Base-by-base conservation (phyloP, 768 basidiomycete genomes). In the Pleurotus tuoliensis region DNA sequence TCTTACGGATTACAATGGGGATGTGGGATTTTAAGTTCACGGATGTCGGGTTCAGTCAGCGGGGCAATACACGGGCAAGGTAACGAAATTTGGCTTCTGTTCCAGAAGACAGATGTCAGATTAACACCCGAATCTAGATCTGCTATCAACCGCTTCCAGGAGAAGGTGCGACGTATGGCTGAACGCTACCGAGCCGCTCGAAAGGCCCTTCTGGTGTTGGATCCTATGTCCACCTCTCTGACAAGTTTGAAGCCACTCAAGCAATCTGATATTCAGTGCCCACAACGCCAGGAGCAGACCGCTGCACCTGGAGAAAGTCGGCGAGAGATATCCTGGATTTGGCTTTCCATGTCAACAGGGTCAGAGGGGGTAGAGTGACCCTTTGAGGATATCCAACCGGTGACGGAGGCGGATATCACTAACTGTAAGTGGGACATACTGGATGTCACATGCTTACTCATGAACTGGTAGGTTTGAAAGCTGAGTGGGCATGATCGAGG, bases 31-130 rank as follows among this genome's bases (percentile, higher is more conserved):
- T 27, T 7, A 27, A 27, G 27, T 59, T 25, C 13, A 48, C 48
- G 5, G 30, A 62, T 46, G 15, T 62, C 9, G 11, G 59, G 41
- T 12, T 45, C 27, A 43, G 56, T 55, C 41, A 60, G 57, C 20
- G 45, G 27, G 45, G 51, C 51, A 43, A 56, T 16, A 63, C 54
- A 50, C 56, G 27, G 15, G 58, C 24, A 8, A 27, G 27, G 27
- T 27, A 27, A 5, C 3, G 5, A 5, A 5, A 5, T 7, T 7
- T 27, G 27, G 27, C 7, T 27, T 27, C 27, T 27, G 27, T 27
- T 7, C 27, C 4, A 5, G 27, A 27, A 27, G 52, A 20, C 20
- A 20, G 20, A 20, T 15, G 37, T 18, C 11, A 27, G 41, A 6
- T 6, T 44, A 13, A 24, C 40, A 24, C 38, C 13, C 6, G 13